Conservation (phyloP, 2,329 filamentous ascomycete genomes). For the Botrytis byssoidea region DNA sequence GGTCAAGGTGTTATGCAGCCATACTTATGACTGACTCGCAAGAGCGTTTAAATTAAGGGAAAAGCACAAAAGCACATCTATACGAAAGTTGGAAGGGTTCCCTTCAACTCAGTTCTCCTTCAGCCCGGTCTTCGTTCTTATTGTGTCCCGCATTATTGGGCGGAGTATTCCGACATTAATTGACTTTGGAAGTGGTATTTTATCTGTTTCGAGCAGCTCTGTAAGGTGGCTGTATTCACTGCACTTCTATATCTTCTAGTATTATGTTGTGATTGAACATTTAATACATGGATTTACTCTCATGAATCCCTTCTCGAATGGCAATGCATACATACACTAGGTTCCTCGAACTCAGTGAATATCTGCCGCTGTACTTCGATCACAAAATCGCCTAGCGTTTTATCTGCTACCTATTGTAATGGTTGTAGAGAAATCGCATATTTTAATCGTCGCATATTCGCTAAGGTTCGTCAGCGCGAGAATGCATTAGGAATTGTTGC, state of each 20-base stretch:
- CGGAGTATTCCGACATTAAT: background rate
- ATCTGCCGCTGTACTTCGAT: too few species aligned
- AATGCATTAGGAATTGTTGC: background rate
- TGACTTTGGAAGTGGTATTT: background rate
- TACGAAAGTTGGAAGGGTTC: too few species aligned
- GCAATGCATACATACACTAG: background rate
- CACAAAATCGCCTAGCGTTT: too few species aligned
- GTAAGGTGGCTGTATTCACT: background rate
- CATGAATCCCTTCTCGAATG: background rate
- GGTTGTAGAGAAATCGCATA: too few species aligned
- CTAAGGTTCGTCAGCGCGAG: too few species aligned
- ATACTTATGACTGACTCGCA: too few species aligned
- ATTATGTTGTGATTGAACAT: background rate
- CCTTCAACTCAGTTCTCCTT: background rate
- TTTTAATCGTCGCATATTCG: too few species aligned
- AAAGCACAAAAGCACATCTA: too few species aligned
- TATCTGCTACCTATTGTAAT: too few species aligned
- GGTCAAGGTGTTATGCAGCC: too few species aligned
- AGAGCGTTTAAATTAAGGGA: too few species aligned
- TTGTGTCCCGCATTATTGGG: background rate
- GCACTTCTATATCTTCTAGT: background rate
- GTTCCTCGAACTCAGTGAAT: too few species aligned
- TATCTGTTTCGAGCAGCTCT: background rate
- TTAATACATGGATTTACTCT: background rate
- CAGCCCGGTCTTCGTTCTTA: background rate